Evolutionary conservation across 1,139 yeast genomes (phyloP), one percentile per base, ranked within the genome.

Genomic region (Hyphopichia burtonii): DNA sequence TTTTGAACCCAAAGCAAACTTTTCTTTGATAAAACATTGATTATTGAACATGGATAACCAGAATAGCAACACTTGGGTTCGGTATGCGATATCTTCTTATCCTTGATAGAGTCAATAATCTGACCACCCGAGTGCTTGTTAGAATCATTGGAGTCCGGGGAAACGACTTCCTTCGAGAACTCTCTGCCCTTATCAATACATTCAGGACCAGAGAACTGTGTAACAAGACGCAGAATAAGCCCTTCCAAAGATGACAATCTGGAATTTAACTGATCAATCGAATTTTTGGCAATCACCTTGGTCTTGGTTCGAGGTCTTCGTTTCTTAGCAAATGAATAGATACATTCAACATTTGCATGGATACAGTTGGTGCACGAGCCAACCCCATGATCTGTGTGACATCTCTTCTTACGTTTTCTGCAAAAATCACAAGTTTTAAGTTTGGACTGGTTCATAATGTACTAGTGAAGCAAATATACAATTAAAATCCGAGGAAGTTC

Each of bases 351-450:
- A 10, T 25, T 25, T 25, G 28, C 28, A 25, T 25, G 11, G n/a
- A 25, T 9, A 25, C 28, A 25, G n/a, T 25, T 25, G 4, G 11
- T 4, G 11, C 28, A 25, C 7, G 28, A 9, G 4, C n/a, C n/a
- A 25, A 11, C 7, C 7, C 11, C 63, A 3, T 14, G 16, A 9
- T 43, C 46, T 5, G 65, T 65, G 34, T 61, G 56, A 40, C 66
- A 62, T 36, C 54, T 51, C 37, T 55, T 55, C 46, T 62, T 61
- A 39, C 55, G 52, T 41, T 51, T 52, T 6, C 66, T 53, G 40
- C 66, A 62, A 15, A 45, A 44, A 40, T 54, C 61, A 41, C 66
- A 61, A 5, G 22, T 28, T 23, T 17, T 20, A 12, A 27, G 25
- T 25, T 31, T 34, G n/a, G 22, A 8, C 9, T 28, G 22, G 10